Evolutionary conservation across 345 rosid species (phyloP), one percentile per base, ranked within the genome.

Genomic region (Citropsis articulata): DNA sequence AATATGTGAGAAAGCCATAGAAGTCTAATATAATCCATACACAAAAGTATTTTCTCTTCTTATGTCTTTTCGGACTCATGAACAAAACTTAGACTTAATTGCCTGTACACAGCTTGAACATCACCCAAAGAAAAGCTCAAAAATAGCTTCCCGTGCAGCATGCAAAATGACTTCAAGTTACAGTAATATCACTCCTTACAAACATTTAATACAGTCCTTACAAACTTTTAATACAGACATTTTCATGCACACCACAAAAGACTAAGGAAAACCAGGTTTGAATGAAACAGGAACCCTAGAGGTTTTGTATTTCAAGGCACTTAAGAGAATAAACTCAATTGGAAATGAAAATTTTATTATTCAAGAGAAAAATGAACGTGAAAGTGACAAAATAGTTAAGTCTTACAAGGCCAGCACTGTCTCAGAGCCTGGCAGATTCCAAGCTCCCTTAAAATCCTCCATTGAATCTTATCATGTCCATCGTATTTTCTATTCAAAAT

Each of bases 1-100:
- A 1, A 72, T 56, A 5, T 56, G 64, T 33, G 64, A 55, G 53
- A 67, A 67, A 67, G 25, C 25, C 9, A 9, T 71, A 33, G n/a
- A 33, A 72, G n/a, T 72, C 57, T 33, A 72, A 30, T 57, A 56
- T 56, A 31, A 56, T 13, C 48, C 10, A 48, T 19, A 45, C 3
- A 22, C 21, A 72, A 16, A 14, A 55, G 48, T 28, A 33, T 56
- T 1, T 35, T 72, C 31, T 33, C 31, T 72, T 22, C 19, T 56
- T 57, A 72, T 33, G 6, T 56, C 28, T 6, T 31, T 9, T 33
- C 6, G 10, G 6, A 18, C 13, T 16, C 64, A 72, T 55, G 25
- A 71, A 53, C 22, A 40, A 67, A 68, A 68, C 21, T 68, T 69
- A 69, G 60, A 25, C 50, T 69, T 69, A 30, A 48, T 69, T 27